Evolutionary conservation across 1,139 yeast species (phyloP), one percentile per base, ranked within the genome.

Genomic region (Yamadazyma diospyri): DNA sequence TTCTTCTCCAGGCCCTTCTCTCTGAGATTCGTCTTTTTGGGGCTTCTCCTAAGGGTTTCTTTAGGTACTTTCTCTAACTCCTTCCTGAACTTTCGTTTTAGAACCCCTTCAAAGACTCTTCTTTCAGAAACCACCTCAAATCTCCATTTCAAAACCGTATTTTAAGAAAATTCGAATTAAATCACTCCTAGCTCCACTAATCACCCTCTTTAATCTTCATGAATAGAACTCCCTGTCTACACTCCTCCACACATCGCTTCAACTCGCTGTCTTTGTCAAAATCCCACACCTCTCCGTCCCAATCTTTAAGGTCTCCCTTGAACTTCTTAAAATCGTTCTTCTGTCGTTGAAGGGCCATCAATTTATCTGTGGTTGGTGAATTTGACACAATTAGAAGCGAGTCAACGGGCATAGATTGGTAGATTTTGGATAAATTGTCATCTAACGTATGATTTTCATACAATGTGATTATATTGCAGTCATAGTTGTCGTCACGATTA

Each of bases 371-470:
- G 2, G 89, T 88, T 35, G 73, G 64, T 2, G 83, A 85, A 0
- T 87, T 69, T 46, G 76, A 64, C 1, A 88, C 52, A 1, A 87
- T 59, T 21, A 89, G 48, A 16, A 81, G 59, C 0, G 94, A 72
- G 30, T 78, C 69, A 1, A 61, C 57, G 0, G 95, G 88, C 15
- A 83, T 50, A 2, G 52, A 42, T 0, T 64, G 59, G 47, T 81
- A 78, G 4, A 89, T 58, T 25, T 53, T 53, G 8, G 55, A 44
- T 11, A 89, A 46, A 27, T 81, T 59, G 2, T 47, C 41, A 44
- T 75, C 71, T 9, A 81, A 6, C 54, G 48, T 5, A 27, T 25
- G 16, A 29, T 58, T 53, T 22, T 63, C 53, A 25, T 21, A 18
- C 10, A 28, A 13, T 3, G 20, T 4, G 3, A 28, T 11, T 12